These are phyloP conservation scores for Borealophlyctis nickersoniae DNA, from an alignment of 192 early-diverging fungal species.

Conservation along the genomic window DNA sequence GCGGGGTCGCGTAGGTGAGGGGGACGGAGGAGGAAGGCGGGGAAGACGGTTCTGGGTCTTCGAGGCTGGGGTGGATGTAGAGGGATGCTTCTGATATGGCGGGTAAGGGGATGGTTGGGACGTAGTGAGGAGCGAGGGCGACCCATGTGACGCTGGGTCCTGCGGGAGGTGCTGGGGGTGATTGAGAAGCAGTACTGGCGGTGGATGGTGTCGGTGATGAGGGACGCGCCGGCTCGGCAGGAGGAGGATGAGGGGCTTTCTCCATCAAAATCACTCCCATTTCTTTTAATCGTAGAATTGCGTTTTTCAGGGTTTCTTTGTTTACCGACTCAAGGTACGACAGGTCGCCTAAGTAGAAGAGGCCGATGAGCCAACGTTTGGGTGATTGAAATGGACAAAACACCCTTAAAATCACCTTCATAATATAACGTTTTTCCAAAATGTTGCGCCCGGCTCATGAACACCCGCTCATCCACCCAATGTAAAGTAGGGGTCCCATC, in stretches of 20 bases:
- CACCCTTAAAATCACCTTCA: conserved; percentile 57
- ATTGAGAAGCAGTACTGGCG: no score
- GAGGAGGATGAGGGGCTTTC: conserved; percentile 28
- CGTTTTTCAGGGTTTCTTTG: conserved; percentile 80
- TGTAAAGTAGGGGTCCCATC: conserved; percentile 8
- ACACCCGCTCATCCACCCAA: conserved; percentile 74
- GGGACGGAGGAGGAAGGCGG: no score
- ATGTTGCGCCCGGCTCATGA: conserved; percentile 66
- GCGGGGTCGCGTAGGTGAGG: no score
- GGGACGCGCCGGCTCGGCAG: conserved; percentile 14
- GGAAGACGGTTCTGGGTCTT: no score
- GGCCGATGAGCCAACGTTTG: not conserved
- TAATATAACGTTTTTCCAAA: conserved; percentile 83
- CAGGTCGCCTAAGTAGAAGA: conserved; percentile 36
- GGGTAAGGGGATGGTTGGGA: no score
- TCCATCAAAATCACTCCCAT: conserved; percentile 60
- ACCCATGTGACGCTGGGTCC: conserved; percentile 39
- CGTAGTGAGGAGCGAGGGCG: conserved; percentile 33
- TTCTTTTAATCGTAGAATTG: conserved; percentile 65
- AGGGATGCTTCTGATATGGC: conserved; percentile 31
- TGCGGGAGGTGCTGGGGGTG: conserved; percentile 11
- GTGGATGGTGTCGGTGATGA: conserved; percentile 10
- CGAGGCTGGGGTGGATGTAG: no score
- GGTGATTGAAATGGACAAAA: not conserved
- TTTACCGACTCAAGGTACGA: conserved; percentile 81